Percentiles rank a stretch among this genome's conserved stretches.
Conservation (phyloP, 176 grass and related monocot genomes). For the Paspalum notatum region DNA sequence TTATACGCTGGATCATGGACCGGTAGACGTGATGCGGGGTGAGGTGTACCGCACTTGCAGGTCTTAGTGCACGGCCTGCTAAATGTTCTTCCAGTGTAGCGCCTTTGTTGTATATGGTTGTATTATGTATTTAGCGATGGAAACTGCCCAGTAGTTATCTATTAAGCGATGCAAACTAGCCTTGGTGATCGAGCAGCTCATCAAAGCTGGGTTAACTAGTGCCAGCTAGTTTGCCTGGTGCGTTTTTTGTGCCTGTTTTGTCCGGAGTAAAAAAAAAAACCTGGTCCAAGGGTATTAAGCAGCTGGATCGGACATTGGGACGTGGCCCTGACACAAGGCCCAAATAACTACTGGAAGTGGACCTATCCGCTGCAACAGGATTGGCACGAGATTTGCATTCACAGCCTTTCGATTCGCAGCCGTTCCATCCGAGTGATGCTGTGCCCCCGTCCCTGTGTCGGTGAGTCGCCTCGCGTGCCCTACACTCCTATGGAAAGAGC, state of each 20-base stretch:
- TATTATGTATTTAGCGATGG: conserved; percentile 16
- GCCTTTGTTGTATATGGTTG: background rate
- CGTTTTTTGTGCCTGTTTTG: background rate
- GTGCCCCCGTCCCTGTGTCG: background rate
- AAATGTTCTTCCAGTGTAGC: background rate
- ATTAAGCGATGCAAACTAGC: background rate
- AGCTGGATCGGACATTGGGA: background rate
- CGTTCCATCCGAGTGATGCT: background rate
- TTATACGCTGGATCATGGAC: conserved; percentile 80
- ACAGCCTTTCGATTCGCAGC: background rate
- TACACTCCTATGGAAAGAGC: background rate
- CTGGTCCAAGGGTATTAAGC: background rate
- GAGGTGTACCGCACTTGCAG: conserved; percentile 88
- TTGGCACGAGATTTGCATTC: conserved; percentile 10
- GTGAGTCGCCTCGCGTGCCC: conserved; percentile 4
- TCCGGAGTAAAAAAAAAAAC: background rate
- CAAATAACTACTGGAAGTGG: background rate
- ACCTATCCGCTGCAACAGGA: background rate
- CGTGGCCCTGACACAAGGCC: background rate
- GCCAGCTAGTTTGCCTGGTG: background rate
- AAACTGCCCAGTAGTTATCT: background rate
- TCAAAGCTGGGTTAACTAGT: background rate
- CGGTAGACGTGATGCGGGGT: conserved; percentile 79
- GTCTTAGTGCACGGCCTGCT: conserved; percentile 31
- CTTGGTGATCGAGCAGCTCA: too few species aligned